Base-by-base conservation (phyloP, 2,329 filamentous ascomycete genomes). In the Aspergillus quadrilineatus region DNA sequence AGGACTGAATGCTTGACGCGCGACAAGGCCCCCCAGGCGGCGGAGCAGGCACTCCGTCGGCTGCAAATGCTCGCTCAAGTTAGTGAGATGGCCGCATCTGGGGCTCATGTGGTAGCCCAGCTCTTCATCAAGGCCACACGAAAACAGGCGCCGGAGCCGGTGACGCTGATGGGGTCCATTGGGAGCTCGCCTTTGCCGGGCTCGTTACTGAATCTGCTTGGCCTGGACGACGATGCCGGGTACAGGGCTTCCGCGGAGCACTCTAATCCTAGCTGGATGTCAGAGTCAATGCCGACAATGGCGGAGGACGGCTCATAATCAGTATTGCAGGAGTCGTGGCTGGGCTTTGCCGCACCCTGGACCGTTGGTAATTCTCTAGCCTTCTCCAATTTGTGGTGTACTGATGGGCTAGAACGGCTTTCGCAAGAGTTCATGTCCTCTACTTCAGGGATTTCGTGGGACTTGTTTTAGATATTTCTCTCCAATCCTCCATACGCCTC, bases 1-100 rank as follows among this genome's bases (percentile, higher is more conserved):
- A n/a, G n/a, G n/a, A 29, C 45, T 28, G 15, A 3, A 46, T 8
- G 15, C 14, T n/a, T 45, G 28, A 30, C 43, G 26, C 43, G 43
- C 43, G 2, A 9, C 14, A 39, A 30, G n/a, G 32, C 14, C 14
- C 45, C 46, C 28, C 55, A 53, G 15, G 55, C 50, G 36, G 50
- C 34, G 14, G 55, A 57, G 44, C 22, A 57, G 42, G 50, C 50
- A 15, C 44, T 57, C 14, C 7, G 37, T 10, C 55, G 55, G 5
- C 42, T 57, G 43, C 55, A 57, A 10, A 53, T 57, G 44, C 50
- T 57, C 22, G 50, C 55, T 28, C 14, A 39, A 10, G 44, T 57
- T 15, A 57, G 50, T 29, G 44, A 49, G 1, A 57, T 57, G 55
- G 55, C 55, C n/a, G 50, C 50, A 6, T 36, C 55, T 37, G 50